Evolutionary conservation across 257 asterid species (phyloP).

Genomic region (Buddleja alternifolia): DNA sequence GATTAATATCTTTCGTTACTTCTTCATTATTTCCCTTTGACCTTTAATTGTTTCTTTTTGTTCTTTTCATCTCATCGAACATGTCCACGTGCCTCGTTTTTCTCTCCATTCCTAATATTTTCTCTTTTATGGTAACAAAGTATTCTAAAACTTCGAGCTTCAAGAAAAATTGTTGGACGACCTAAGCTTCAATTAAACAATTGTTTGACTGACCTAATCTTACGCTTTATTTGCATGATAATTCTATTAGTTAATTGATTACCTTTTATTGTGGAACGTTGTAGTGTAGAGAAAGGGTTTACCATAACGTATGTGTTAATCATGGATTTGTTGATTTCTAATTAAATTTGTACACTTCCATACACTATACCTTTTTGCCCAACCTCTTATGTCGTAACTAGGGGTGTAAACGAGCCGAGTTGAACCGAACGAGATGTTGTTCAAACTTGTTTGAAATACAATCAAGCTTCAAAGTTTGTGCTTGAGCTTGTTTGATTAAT

Average conservation of each 20-base stretch:
- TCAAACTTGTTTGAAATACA: too few relatives aligned
- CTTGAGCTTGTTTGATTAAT: too few relatives aligned
- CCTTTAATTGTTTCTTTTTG: background rate
- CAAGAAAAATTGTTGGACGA: too few relatives aligned
- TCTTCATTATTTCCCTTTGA: background rate
- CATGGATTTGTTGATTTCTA: constrained; percentile 24
- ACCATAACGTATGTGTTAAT: background rate
- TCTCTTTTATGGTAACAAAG: constrained; percentile 11
- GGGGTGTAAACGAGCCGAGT: too few relatives aligned
- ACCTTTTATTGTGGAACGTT: background rate
- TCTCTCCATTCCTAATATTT: background rate
- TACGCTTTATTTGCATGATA: too few relatives aligned
- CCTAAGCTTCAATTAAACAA: too few relatives aligned
- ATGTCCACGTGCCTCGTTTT: constrained; percentile 25
- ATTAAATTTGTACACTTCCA: constrained; percentile 4
- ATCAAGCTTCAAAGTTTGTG: too few relatives aligned
- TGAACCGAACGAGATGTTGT: too few relatives aligned
- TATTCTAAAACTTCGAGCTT: background rate
- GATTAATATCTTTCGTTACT: too few relatives aligned
- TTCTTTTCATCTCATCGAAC: constrained; percentile 14
- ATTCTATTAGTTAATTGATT: too few relatives aligned
- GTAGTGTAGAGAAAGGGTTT: background rate
- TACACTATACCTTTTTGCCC: background rate
- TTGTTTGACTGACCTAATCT: too few relatives aligned
- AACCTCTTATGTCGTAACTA: background rate